Evolutionary conservation across 306 rosid species (phyloP), one percentile per base, ranked within the genome.

Genomic region (Trifolium pratense): DNA sequence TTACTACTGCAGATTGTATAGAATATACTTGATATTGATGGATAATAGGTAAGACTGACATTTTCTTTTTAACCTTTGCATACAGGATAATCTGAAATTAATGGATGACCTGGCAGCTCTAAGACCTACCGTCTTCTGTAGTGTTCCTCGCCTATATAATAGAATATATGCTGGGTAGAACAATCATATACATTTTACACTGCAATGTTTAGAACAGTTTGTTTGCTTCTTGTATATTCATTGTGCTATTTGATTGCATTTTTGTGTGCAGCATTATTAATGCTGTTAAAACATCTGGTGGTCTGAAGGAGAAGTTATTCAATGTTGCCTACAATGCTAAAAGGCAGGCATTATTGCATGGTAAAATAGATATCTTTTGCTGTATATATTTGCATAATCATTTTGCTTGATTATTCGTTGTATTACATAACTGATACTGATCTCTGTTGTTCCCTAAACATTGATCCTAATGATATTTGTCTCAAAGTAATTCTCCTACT

Each of bases 91-190:
- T 85, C 52, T 95, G 96, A 95, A 95, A 76, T 77, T 95, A 73
- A 86, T 95, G 88, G 99, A 95, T 75, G 99, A 95, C 76, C 77
- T 95, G 73, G 90, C 92, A 57, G 89, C 81, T 68, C 79, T 95
- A 71, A 90, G 93, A 75, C 99, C 99, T 74, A 95, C 99, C 6
- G 53, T 95, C 81, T 95, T 95, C 84, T 84, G 92, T 79, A 95
- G 99, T 70, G 97, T 95, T 83, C 99, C 99, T 71, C 89, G 99
- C 83, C 97, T 95, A 64, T 95, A 87, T 75, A 95, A 95, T 72
- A 87, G 97, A 88, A 88, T 95, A 84, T 95, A 95, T 81, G 96
- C 92, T 39, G 97, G 97, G 99, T 95, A 95, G 48, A 72, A 45
- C 48, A 68, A 42, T 51, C 53, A 56, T 76, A 56, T 76, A 46